Evolutionary conservation across 768 basidiomycete genomes (phyloP), one percentile per base, ranked within the genome.

Genomic region (Hygrophorus pudorinus): DNA sequence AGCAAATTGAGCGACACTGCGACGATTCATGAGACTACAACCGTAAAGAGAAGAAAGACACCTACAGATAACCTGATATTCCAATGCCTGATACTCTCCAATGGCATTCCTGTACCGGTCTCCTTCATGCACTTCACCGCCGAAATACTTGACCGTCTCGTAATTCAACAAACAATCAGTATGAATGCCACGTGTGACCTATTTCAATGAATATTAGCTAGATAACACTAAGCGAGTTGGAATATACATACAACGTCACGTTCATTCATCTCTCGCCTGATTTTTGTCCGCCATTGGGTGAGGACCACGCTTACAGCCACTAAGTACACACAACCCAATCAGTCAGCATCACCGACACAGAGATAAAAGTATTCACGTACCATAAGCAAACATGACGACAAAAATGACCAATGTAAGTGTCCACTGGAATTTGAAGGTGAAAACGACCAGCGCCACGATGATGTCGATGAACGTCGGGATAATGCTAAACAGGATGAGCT

Each of bases 91-190:
- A 53, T 89, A 91, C 42, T 81, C 71, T 12, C 68, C 59, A 48
- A 93, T 72, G 2, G 89, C 85, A 11, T 80, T 72, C 9, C 66
- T 59, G 55, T 89, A 91, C 24, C 90, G 72, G 34, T 70, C 68
- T 13, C 72, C 73, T 56, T 93, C 90, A 53, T 89, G 78, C 17
- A 75, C 71, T 60, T 94, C 90, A 12, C 87, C 84, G n/a, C 78
- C 79, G 57, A 91, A 92, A 58, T 88, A 88, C 60, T 88, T 92
- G 53, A 90, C 82, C 4, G 87, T 89, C 59, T 85, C 84, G 48
- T 85, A 86, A 56, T 85, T 85, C 41, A 87, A 71, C 21, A 89
- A 62, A 52, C 78, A 79, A 54, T 91, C 88, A 4, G 85, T 81
- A 51, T 87, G 82, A 42, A 91, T 91, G 7, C 83, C 85, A 31